Percentiles rank a stretch among this genome's conserved stretches.
Evolutionary conservation across 805 yeast species (phyloP).

Genomic region (Barnettozyma populi): DNA sequence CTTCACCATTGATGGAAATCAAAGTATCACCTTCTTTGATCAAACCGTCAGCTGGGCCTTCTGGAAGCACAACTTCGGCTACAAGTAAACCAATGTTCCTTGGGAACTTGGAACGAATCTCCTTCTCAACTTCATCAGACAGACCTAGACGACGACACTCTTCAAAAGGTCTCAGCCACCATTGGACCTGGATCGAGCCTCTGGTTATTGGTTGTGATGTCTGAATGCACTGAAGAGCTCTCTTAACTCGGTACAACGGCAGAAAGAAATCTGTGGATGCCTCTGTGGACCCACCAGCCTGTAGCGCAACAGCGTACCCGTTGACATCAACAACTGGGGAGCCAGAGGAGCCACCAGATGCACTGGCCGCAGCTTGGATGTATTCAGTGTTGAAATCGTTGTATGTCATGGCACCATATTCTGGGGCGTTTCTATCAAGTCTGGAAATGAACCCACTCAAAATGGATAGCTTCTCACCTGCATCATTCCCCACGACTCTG

Average conservation of each 20-base stretch:
- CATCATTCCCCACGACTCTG: constrained; percentile 93
- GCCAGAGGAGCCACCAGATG: constrained; percentile 94
- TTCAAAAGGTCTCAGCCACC: constrained; percentile 83
- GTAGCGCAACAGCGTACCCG: constrained; percentile 85
- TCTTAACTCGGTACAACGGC: constrained; percentile 75
- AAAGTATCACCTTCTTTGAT: constrained; percentile 84
- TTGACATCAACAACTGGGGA: constrained; percentile 92
- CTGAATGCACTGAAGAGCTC: constrained; percentile 78
- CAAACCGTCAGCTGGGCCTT: constrained; percentile 73
- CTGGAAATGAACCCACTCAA: constrained; percentile 75
- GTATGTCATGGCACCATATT: constrained; percentile 81
- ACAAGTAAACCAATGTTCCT: constrained; percentile 74
- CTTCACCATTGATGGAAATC: constrained; percentile 61
- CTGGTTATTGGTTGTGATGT: constrained; percentile 55
- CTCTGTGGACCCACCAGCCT: constrained; percentile 90
- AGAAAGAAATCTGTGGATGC: constrained; percentile 91
- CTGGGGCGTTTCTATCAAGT: constrained; percentile 91
- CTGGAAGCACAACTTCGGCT: constrained; percentile 74
- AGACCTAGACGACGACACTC: constrained; percentile 87
- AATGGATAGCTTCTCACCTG: constrained; percentile 89
- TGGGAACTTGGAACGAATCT: constrained; percentile 66
- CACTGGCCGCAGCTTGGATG: constrained; percentile 93
- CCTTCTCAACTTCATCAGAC: constrained; percentile 64
- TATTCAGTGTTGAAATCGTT: constrained; percentile 93
- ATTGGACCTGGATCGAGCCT: constrained; percentile 90